Evolutionary conservation across 2,329 filamentous ascomycete species (phyloP).

Genomic region (Macrophomina tecta): DNA sequence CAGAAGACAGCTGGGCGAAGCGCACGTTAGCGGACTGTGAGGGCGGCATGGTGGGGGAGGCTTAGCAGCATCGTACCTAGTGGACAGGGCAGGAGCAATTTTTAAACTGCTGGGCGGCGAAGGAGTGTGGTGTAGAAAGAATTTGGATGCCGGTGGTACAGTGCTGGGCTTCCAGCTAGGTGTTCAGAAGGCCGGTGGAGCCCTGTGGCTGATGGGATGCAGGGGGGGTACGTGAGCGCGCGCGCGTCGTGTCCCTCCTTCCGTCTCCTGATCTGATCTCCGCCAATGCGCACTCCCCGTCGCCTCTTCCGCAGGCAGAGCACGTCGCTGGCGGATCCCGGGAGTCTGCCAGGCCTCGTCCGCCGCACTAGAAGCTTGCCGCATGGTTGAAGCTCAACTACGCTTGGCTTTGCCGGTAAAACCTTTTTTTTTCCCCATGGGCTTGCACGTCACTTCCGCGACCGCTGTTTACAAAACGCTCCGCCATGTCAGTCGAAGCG

Average conservation of each 20-base stretch:
- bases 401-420: neutral
- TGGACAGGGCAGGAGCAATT: conserved; percentile 19
- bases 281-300: neutral
- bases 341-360: neutral
- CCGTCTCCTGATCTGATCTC: conserved; percentile 1
- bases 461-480: neutral
- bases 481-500: neutral
- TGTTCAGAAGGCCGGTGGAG: conserved; percentile 22
- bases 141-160: conserved; percentile 27
- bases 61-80: conserved; percentile 11
- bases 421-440: neutral
- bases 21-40: conserved; percentile 16
- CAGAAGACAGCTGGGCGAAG: conserved; percentile 40
- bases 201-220: conserved; percentile 19
- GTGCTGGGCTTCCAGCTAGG: conserved; percentile 19
- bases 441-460: neutral
- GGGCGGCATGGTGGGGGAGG: conserved; percentile 18
- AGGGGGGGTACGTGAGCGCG: conserved; percentile 13
- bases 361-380: conserved; percentile 2
- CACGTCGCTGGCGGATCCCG: neutral
- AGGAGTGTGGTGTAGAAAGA: conserved; percentile 28
- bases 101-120: conserved; percentile 17
- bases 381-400: neutral
- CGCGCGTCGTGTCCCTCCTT: conserved; percentile 11
- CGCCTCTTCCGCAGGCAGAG: neutral